Percentiles rank a stretch among this genome's conserved stretches.
Evolutionary conservation across 202 grass and related monocot genomes (phyloP).

Genomic region (Musa balbisiana): DNA sequence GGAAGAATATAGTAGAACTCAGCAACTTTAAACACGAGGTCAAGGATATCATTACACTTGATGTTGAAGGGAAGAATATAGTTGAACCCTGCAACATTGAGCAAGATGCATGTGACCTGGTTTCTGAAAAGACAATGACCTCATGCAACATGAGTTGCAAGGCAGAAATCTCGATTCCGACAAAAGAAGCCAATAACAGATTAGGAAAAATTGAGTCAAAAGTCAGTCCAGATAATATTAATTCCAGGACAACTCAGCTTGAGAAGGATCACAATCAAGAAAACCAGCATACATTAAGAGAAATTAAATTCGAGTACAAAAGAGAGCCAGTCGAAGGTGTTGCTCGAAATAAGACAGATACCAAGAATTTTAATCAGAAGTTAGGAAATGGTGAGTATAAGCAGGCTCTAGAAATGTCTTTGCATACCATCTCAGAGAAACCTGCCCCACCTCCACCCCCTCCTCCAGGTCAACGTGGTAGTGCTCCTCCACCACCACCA

Average conservation of each 20-base stretch:
- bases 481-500: slow-evolving; percentile 16
- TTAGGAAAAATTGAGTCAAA: not conserved
- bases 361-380: slow-evolving; percentile 35
- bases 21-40: slow-evolving; percentile 45
- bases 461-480: not conserved
- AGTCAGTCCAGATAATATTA: slow-evolving; percentile 14
- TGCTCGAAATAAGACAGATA: slow-evolving; percentile 44
- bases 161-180: slow-evolving; percentile 19
- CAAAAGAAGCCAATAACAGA: slow-evolving; percentile 9
- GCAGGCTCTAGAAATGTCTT: slow-evolving; percentile 42
- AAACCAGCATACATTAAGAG: slow-evolving; percentile 31
- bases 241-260: slow-evolving; percentile 31
- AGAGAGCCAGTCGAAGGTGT: slow-evolving; percentile 26
- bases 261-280: slow-evolving; percentile 44
- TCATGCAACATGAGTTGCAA: slow-evolving; percentile 22
- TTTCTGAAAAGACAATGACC: slow-evolving; percentile 22
- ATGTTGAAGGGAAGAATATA: slow-evolving; percentile 35
- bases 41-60: slow-evolving; percentile 45
- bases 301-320: slow-evolving; percentile 49
- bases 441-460: slow-evolving; percentile 16
- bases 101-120: slow-evolving; percentile 7
- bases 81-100: slow-evolving; percentile 10
- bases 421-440: slow-evolving; percentile 36
- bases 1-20: slow-evolving; percentile 81
- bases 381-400: slow-evolving; percentile 36